Evolutionary conservation across 345 rosid species (phyloP).

Genomic region (Limnanthes douglasii): DNA sequence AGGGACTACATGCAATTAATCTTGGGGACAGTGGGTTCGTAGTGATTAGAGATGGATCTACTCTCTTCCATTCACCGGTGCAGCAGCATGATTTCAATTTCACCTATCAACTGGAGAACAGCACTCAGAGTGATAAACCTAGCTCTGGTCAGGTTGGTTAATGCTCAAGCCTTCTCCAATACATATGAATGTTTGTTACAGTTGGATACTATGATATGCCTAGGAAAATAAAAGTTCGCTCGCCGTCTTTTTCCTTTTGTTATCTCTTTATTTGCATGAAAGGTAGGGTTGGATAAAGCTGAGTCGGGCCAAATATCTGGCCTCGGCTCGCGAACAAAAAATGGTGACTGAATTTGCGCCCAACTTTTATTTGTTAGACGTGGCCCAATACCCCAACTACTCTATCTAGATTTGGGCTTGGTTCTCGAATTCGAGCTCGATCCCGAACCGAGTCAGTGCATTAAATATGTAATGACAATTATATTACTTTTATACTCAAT

Average conservation of each 20-base stretch:
- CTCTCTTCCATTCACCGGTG: slow-evolving; percentile 74
- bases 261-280: background rate
- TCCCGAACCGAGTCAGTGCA: no score
- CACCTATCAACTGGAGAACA: slow-evolving; percentile 83
- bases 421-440: no score
- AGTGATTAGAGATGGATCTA: slow-evolving; percentile 72
- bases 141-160: slow-evolving; percentile 75
- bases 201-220: no score
- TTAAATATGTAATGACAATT: no score
- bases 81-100: slow-evolving; percentile 96
- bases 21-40: slow-evolving; percentile 97
- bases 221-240: no score
- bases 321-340: background rate
- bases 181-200: background rate
- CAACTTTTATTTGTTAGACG: no score
- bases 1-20: slow-evolving; percentile 76
- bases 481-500: no score
- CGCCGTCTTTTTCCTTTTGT: background rate
- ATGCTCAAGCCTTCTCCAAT: background rate
- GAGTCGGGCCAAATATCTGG: background rate
- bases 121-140: slow-evolving; percentile 57
- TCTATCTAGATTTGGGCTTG: no score
- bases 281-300: background rate
- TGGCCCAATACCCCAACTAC: no score
- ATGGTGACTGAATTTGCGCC: no score